Evolutionary conservation across 2,329 filamentous ascomycete genomes (phyloP).

Genomic region (Pseudonectria foliicola): DNA sequence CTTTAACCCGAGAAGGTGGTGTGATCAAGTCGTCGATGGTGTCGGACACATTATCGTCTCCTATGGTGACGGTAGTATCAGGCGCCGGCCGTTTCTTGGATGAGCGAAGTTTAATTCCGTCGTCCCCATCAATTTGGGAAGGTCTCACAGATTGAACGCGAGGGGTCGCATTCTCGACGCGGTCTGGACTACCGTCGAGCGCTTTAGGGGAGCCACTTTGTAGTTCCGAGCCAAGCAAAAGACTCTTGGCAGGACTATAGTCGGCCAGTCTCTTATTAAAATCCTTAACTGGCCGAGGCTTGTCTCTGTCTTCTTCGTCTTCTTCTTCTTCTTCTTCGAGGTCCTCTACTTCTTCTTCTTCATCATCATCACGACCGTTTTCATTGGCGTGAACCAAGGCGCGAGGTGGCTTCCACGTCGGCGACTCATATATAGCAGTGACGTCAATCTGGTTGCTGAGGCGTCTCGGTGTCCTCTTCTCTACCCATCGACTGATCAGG

Average conservation of each 20-base stretch:
- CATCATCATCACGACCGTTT: too few relatives aligned
- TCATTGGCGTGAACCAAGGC: neutral
- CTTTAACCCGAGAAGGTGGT: too few relatives aligned
- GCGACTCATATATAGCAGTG: too few relatives aligned
- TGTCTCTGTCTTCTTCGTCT: conserved; percentile 10
- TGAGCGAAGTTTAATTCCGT: conserved; percentile 2
- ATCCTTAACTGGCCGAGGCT: conserved; percentile 24
- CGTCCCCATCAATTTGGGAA: conserved; percentile 1
- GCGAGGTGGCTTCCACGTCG: neutral
- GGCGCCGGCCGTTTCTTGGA: conserved; percentile 3
- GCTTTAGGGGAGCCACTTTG: neutral
- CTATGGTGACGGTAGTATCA: conserved; percentile 14
- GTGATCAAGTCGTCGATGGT: too few relatives aligned
- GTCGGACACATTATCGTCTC: conserved; percentile 9
- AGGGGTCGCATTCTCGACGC: conserved; percentile 13
- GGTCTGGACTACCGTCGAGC: neutral
- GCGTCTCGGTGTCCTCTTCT: conserved; percentile 7
- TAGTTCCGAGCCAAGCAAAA: neutral
- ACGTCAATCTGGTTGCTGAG: neutral
- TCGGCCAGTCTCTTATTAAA: conserved; percentile 30
- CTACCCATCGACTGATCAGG: conserved; percentile 39
- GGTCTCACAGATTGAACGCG: conserved; percentile 7
- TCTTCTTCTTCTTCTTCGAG: conserved; percentile 3
- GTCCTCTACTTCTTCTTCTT: neutral
- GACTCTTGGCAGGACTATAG: conserved; percentile 6